Evolutionary conservation across 805 yeast species (phyloP).

Genomic region (Pichia pseudocactophila): DNA sequence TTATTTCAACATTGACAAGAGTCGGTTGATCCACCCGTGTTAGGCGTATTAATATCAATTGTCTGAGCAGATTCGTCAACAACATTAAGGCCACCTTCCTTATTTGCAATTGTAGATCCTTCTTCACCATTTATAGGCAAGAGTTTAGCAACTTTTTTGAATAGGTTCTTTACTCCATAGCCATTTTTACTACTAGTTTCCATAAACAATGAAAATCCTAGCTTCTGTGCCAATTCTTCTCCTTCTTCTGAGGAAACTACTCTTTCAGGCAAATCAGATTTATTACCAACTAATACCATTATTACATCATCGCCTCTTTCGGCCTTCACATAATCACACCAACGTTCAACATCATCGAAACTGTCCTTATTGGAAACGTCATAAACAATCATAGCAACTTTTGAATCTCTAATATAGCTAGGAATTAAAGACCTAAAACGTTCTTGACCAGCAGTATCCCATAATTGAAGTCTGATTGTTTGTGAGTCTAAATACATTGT

Average conservation of each 20-base stretch:
- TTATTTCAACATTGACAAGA: slow-evolving; percentile 32
- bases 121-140: slow-evolving; percentile 65
- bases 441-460: slow-evolving; percentile 99
- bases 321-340: slow-evolving; percentile 91
- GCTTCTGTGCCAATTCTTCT: slow-evolving; percentile 58
- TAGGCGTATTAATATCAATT: slow-evolving; percentile 34
- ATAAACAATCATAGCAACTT: slow-evolving; percentile 95
- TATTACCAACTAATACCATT: slow-evolving; percentile 86
- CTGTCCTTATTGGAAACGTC: slow-evolving; percentile 84
- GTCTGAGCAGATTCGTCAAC: slow-evolving; percentile 24
- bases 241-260: slow-evolving; percentile 82
- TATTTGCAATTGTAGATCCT: slow-evolving; percentile 10
- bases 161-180: slow-evolving; percentile 81
- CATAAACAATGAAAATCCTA: slow-evolving; percentile 72
- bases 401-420: slow-evolving; percentile 88
- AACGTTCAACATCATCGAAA: slow-evolving; percentile 74
- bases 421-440: slow-evolving; percentile 92
- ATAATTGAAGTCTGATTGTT: slow-evolving; percentile 85
- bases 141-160: slow-evolving; percentile 83
- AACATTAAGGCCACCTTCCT: slow-evolving; percentile 16
- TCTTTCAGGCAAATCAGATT: slow-evolving; percentile 69
- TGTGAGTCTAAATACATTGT: slow-evolving; percentile 95
- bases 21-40: slow-evolving; percentile 27
- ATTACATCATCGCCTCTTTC: slow-evolving; percentile 89
- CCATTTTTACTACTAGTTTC: slow-evolving; percentile 96